Percentiles rank a stretch among this genome's conserved stretches.
Conservation (phyloP, 2,329 filamentous ascomycete genomes). For the Beauveria scarabaeidicola region DNA sequence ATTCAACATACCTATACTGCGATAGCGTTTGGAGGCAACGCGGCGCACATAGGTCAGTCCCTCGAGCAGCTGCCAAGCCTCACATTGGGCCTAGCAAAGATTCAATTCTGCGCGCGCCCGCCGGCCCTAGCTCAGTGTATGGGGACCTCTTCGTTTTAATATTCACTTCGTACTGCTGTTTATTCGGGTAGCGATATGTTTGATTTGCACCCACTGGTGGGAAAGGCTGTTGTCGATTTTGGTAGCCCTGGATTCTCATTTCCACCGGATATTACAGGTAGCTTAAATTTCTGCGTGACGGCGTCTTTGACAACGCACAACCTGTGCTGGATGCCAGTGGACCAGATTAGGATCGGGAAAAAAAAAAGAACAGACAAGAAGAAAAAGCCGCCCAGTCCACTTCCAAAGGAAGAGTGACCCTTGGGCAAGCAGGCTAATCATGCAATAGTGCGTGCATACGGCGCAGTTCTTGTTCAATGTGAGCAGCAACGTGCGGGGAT, state of each 20-base stretch:
- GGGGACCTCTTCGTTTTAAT: not conserved
- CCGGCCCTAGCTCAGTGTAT: not conserved
- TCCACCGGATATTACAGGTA: conserved; percentile 1
- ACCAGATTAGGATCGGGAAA: not conserved
- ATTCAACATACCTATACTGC: not conserved
- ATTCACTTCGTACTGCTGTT: not conserved
- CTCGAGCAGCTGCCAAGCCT: not conserved
- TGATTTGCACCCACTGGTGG: not conserved
- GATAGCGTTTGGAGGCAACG: not conserved
- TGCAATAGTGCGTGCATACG: conserved; percentile 1
- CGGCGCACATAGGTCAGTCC: not conserved
- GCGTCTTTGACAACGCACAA: not conserved
- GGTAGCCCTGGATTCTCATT: not conserved
- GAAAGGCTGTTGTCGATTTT: not conserved
- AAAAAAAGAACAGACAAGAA: not conserved
- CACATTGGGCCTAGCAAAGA: not conserved
- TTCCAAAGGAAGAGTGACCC: not conserved
- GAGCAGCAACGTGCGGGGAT: not conserved
- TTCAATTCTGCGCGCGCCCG: not conserved
- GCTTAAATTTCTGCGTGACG: not conserved
- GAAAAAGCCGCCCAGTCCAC: not conserved
- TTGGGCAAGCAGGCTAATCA: not conserved
- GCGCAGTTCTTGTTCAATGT: not conserved
- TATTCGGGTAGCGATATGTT: not conserved
- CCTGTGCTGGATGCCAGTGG: not conserved